phyloP scores from a whole-genome alignment of 768 basidiomycete species.

The Rhodotorula taiwanensis region DNA sequence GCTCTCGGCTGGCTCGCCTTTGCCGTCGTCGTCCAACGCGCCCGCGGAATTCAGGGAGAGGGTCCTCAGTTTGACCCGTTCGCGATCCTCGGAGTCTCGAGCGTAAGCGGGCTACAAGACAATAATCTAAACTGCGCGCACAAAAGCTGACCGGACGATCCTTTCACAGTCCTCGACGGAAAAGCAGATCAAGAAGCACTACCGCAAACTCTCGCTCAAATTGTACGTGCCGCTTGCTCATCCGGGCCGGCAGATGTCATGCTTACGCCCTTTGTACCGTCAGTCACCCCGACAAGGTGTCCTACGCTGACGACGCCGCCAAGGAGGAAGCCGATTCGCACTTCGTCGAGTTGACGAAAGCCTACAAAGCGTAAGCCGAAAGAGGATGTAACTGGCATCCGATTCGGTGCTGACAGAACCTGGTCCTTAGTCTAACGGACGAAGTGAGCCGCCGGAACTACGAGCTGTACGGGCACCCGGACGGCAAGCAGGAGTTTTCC shows the following conservation, averaged over 20 bases:
- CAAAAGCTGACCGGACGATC: not conserved
- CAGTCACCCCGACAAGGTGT: slow-evolving; percentile 97
- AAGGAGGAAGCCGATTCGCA: slow-evolving; percentile 74
- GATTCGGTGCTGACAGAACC: no score
- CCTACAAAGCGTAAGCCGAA: slow-evolving; percentile 85
- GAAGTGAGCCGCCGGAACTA: slow-evolving; percentile 84
- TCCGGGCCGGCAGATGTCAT: no score
- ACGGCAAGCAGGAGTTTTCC: slow-evolving; percentile 87
- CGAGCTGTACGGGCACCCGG: slow-evolving; percentile 84
- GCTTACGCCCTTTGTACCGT: no score
- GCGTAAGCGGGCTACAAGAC: slow-evolving; percentile 49
- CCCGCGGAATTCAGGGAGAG: slow-evolving; percentile 49
- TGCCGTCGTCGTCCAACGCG: slow-evolving; percentile 20
- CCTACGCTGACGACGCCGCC: slow-evolving; percentile 70
- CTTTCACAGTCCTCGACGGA: slow-evolving; percentile 57
- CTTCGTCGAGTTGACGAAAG: slow-evolving; percentile 91
- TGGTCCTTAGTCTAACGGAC: slow-evolving; percentile 74
- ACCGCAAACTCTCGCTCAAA: slow-evolving; percentile 78
- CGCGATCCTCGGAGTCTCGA: slow-evolving; percentile 73
- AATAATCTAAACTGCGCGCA: not conserved
- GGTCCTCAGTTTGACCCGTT: slow-evolving; percentile 85
- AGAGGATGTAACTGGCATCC: not conserved
- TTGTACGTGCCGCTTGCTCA: no score
- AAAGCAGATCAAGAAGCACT: slow-evolving; percentile 92
- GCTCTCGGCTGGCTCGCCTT: slow-evolving; percentile 33